Base-by-base conservation (phyloP, 192 early-diverging fungal species). In the Powellomyces hirtus region DNA sequence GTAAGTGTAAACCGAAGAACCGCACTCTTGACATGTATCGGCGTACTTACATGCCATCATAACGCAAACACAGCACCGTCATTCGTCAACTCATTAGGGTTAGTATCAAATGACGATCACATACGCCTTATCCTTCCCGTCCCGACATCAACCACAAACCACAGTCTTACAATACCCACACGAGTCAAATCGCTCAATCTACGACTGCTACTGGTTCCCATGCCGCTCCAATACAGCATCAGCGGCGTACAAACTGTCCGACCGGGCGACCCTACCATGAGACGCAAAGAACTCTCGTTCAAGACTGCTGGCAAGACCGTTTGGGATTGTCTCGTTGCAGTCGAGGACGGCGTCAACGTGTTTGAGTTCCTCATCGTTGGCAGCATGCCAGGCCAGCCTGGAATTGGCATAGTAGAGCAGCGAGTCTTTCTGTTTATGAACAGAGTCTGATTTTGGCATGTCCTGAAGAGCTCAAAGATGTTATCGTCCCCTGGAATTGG, bases 331-430 rank as follows among this genome's bases (percentile, higher is more conserved):
- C 36, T 64, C n/a, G 76, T 66, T 4, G 36, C 33, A 16, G 22
- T 78, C 26, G 68, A 70, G 63, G 72, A 74, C 22, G 76, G 76
- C 13, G 67, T 78, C 0, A 78, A 78, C 58, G 68, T 64, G 31
- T 78, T 78, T 46, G 76, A 78, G 55, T 72, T 72, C 65, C 18
- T 46, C 22, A 62, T 72, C 31, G 29, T 44, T 55, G 66, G 40
- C 7, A 20, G 30, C 36, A 26, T 26, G 7, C 11, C 58, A 35
- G 36, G n/a, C n/a, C n/a, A n/a, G n/a, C 52, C 18, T 10, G 14
- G 11, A 24, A 24, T n/a, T 1, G 59, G 59, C 18, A n/a, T 36
- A 18, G 34, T 60, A 14, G 20, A 20, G 59, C 59, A 60, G 31
- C 29, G 37, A 35, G 24, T 55, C 11, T 8, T 35, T n/a, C 56